These are phyloP conservation scores for Fusarium anguioides DNA, from an alignment of 2,329 filamentous ascomycete species.

Conservation along the genomic window DNA sequence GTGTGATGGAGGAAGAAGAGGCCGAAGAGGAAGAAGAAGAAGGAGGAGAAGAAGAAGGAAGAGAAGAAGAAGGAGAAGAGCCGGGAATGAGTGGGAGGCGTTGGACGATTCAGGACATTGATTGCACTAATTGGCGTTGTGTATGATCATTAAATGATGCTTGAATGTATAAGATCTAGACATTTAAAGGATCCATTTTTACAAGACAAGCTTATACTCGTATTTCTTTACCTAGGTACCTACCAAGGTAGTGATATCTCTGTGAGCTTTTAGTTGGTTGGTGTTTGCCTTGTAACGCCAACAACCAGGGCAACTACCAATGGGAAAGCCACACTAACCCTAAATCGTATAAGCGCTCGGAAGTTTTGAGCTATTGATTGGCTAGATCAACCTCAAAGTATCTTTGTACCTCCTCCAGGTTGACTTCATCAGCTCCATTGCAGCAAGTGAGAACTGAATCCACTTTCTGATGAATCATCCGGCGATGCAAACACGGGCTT, in stretches of 20 bases:
- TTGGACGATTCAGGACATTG: slow-evolving; percentile 34
- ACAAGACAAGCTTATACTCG: too few species aligned
- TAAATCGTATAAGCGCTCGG: not conserved
- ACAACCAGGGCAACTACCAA: not conserved
- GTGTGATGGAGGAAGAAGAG: slow-evolving; percentile 56
- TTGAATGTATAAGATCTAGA: too few species aligned
- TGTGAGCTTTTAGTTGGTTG: not conserved
- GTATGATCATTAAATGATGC: slow-evolving; percentile 6
- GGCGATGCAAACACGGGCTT: slow-evolving; percentile 45
- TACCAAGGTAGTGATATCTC: not conserved
- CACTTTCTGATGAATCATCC: slow-evolving; percentile 55
- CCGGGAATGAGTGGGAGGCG: slow-evolving; percentile 20
- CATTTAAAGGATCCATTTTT: too few species aligned
- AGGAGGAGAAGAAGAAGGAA: not conserved
- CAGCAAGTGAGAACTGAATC: slow-evolving; percentile 31
- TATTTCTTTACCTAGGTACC: too few species aligned
- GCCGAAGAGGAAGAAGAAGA: not conserved
- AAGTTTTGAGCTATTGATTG: slow-evolving; percentile 11
- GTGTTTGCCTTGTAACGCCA: not conserved
- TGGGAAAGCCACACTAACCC: not conserved
- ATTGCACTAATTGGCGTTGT: slow-evolving; percentile 37
- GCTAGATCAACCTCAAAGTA: not conserved
- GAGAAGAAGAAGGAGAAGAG: slow-evolving; percentile 2
- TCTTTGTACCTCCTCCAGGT: slow-evolving; percentile 18
- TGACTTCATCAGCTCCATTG: slow-evolving; percentile 30